Percentiles rank a stretch among this genome's conserved stretches.
Conservation (phyloP, 1,284 basidiomycete species). For the Phylloporus gajari region DNA sequence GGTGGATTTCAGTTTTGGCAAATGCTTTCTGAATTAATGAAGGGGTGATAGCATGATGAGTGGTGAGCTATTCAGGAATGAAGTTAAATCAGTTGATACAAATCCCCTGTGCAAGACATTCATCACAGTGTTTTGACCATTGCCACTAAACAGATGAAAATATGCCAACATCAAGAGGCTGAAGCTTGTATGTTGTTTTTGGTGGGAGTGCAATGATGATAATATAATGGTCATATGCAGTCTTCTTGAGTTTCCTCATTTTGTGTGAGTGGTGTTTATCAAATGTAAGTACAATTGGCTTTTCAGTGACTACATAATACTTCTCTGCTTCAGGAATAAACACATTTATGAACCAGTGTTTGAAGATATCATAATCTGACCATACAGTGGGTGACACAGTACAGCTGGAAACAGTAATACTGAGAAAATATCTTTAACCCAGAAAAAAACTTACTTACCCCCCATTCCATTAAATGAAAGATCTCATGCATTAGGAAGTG, state of each 20-base stretch:
- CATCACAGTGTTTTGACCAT: constrained; percentile 5
- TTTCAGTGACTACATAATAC: not conserved
- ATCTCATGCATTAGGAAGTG: not conserved
- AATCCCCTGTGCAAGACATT: not conserved
- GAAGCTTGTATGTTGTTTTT: not conserved
- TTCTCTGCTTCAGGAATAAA: not conserved
- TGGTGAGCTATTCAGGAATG: constrained; percentile 3
- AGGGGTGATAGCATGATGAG: not conserved
- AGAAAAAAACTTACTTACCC: not conserved
- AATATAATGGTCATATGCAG: not conserved
- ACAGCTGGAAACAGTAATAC: not conserved
- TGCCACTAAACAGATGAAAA: not conserved
- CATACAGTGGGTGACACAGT: not conserved
- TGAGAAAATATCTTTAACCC: not conserved
- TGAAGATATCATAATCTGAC: not conserved
- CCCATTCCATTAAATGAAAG: too few relatives aligned
- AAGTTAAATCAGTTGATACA: not conserved
- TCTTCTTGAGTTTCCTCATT: not conserved
- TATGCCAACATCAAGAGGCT: constrained; percentile 3
- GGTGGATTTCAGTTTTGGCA: not conserved
- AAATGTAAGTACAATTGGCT: not conserved
- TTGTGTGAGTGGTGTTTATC: constrained; percentile 9
- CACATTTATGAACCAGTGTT: too few relatives aligned
- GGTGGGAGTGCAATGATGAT: not conserved
- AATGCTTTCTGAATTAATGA: not conserved